Conservation (phyloP, 768 basidiomycete genomes). For the Panaeolus cyanescens region DNA sequence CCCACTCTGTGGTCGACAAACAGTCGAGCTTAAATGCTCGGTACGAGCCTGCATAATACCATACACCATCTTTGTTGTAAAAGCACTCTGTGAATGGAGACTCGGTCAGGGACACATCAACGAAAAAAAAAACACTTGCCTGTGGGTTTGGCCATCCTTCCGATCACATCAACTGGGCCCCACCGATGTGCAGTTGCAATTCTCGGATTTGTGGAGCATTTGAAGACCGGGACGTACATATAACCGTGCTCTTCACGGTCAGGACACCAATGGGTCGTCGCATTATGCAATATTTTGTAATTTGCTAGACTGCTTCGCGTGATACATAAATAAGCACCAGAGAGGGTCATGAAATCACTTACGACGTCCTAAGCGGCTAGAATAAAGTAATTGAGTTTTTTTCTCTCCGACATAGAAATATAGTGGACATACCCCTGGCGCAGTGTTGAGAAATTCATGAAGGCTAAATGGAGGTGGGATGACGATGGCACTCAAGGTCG, state of each 20-base stretch:
- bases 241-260: slow-evolving; percentile 85
- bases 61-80: slow-evolving; percentile 76
- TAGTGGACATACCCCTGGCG: slow-evolving; percentile 50
- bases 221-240: slow-evolving; percentile 71
- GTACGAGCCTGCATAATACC: slow-evolving; percentile 87
- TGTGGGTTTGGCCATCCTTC: slow-evolving; percentile 60
- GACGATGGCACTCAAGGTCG: slow-evolving; percentile 66
- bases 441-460: slow-evolving; percentile 66
- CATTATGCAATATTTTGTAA: slow-evolving; percentile 66
- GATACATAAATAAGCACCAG: neutral
- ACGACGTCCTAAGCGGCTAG: slow-evolving; percentile 63
- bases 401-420: no score
- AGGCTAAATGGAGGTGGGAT: slow-evolving; percentile 66
- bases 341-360: slow-evolving; percentile 24
- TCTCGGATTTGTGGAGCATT: slow-evolving; percentile 79
- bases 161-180: slow-evolving; percentile 62
- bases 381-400: no score
- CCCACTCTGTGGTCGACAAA: slow-evolving; percentile 70
- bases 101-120: neutral
- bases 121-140: slow-evolving; percentile 35
- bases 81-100: slow-evolving; percentile 61
- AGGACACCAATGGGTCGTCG: slow-evolving; percentile 77
- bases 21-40: slow-evolving; percentile 66
- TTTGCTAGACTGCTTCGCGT: slow-evolving; percentile 53
- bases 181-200: slow-evolving; percentile 78